These are phyloP conservation scores for Trichoderma harzianum DNA, from an alignment of 2,329 filamentous ascomycete genomes.

Conservation along the genomic window DNA sequence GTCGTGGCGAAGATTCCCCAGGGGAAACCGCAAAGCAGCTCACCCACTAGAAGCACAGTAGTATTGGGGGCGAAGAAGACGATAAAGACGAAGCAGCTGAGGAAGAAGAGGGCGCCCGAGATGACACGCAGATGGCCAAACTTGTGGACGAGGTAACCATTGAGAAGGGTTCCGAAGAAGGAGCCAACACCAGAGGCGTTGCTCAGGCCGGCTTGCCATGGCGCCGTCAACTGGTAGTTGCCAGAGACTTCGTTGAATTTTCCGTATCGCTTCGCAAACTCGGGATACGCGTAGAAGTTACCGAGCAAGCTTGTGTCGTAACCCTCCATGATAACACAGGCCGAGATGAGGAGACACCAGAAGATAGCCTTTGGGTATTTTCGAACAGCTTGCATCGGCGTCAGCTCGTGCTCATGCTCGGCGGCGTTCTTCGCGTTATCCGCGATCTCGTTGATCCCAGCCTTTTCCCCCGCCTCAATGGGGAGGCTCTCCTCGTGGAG, in stretches of 20 bases:
- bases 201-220: slow-evolving; percentile 49
- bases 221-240: slow-evolving; percentile 39
- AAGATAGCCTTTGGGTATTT: slow-evolving; percentile 35
- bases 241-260: slow-evolving; percentile 15
- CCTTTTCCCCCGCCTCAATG: slow-evolving; percentile 1
- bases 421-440: slow-evolving; percentile 1
- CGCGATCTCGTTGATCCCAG: slow-evolving; percentile 4
- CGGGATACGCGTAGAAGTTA: slow-evolving; percentile 38
- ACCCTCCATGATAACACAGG: slow-evolving; percentile 43
- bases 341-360: slow-evolving; percentile 37
- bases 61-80: slow-evolving; percentile 43
- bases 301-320: slow-evolving; percentile 36
- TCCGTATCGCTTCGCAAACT: slow-evolving; percentile 13
- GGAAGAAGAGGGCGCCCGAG: slow-evolving; percentile 16
- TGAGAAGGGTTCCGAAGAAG: slow-evolving; percentile 46
- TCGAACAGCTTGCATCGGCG: slow-evolving; percentile 25
- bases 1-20: slow-evolving; percentile 46
- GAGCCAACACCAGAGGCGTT: slow-evolving; percentile 44
- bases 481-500: slow-evolving; percentile 15
- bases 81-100: slow-evolving; percentile 44
- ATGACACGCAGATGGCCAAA: slow-evolving; percentile 37
- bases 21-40: slow-evolving; percentile 45
- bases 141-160: slow-evolving; percentile 43
- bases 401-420: slow-evolving; percentile 15
- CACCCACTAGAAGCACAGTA: slow-evolving; percentile 38